Evolutionary conservation across 192 early-diverging fungal species (phyloP), one percentile per base, ranked within the genome.

Genomic region (Helicostylum pulchrum): DNA sequence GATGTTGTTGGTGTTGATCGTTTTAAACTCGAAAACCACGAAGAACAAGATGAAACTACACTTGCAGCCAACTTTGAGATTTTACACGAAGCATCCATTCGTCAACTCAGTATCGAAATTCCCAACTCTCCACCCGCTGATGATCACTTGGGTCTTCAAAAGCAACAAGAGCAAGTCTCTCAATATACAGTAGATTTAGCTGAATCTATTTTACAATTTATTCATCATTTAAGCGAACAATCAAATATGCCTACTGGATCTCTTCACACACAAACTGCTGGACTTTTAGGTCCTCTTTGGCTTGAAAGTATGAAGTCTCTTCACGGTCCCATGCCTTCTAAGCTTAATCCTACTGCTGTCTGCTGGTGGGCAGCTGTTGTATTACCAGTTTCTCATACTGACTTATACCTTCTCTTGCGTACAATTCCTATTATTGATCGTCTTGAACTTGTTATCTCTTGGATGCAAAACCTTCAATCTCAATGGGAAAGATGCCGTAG

Each of bases 341-440:
- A 50, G 17, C 32, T 30, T 10, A 50, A 64, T 23, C 36, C 49
- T 20, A 30, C 62, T 53, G 49, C 49, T 23, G 49, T 64, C 11
- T 64, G 62, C 23, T 64, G 62, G 62, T 64, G 62, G 62, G 62
- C 50, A 8, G 62, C 62, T 53, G 49, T 51, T 0, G 42, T 64
- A 15, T 53, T 64, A 53, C 62, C 62, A n/a, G 23, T 31, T 19
- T 34, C 36, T 21, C 14, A 23, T 30, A 44, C 51, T 12, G 62
- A 64, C 10, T 31, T 43, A 23, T 64, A 64, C 21, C 46, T 34
- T 26, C 21, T 64, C 12, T 53, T 64, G 4, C 32, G 49, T 19
- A 64, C 51, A 4, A 9, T 52, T 21, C 31, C 49, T 43, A 46
- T 53, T 21, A 23, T 51, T 64, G 62, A 64, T 43, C 31, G 62